Evolutionary conservation across 2,329 filamentous ascomycete species (phyloP).

Genomic region (Sclerotinia spermophila): DNA sequence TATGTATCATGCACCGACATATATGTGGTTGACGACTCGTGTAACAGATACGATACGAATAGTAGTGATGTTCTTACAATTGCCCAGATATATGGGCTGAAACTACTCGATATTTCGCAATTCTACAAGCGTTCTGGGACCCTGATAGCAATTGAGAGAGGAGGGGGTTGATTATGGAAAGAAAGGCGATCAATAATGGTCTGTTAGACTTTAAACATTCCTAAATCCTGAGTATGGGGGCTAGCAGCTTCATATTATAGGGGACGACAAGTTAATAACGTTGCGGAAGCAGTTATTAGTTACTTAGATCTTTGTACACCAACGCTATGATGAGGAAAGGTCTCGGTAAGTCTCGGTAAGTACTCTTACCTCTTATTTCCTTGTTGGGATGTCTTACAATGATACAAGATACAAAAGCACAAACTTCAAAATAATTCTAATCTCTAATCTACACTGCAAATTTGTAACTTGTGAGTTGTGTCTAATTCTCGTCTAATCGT

Average conservation of each 20-base stretch:
- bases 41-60: conserved; percentile 2
- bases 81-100: not conserved
- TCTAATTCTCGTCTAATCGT: not conserved
- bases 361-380: not conserved
- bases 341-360: conserved; percentile 8
- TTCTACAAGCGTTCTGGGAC: not conserved
- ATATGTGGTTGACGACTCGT: not conserved
- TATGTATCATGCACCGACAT: conserved; percentile 2
- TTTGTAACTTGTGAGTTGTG: not conserved
- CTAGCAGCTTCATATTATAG: not conserved
- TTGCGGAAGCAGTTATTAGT: not conserved
- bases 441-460: not conserved
- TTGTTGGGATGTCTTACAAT: not conserved
- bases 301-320: not conserved
- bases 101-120: not conserved
- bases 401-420: not conserved
- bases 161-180: not conserved
- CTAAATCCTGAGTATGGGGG: not conserved
- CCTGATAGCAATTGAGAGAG: not conserved
- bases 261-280: not conserved
- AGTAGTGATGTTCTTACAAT: not conserved
- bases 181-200: not conserved
- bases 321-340: conserved; percentile 3
- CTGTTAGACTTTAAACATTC: not conserved
- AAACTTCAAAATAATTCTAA: not conserved